Base-by-base conservation (phyloP, 2,329 filamentous ascomycete genomes). In the Rutstroemia sp. region DNA sequence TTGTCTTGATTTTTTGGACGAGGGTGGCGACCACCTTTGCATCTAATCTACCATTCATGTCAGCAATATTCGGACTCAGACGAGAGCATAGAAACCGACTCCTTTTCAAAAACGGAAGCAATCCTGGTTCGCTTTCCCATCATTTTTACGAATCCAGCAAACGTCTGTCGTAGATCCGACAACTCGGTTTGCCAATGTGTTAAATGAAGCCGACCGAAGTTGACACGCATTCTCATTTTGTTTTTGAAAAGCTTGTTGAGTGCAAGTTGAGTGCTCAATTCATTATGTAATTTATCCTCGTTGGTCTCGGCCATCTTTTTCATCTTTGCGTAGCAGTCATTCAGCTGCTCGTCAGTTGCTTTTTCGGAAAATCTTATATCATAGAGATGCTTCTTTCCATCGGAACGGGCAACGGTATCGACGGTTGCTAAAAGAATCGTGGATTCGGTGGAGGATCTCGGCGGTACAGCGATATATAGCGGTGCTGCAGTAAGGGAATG, bases 191-290 rank as follows among this genome's bases (percentile, higher is more conserved):
- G 61, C 45, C 61, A 68, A 12, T 59, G 52, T 16, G 27, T 57
- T 1, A 71, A 51, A 30, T 60, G 52, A 8, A 66, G 37, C 42
- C 66, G 60, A 16, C 68, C 69, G 54, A 70, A 69, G 34, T 67
- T 61, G 7, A 70, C 59, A 19, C 69, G 61, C 65, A 71, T 67
- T 37, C 61, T 59, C 66, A 70, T 68, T 60, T 63, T 62, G 25
- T 56, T 59, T 34, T 63, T 65, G 3, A 66, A 27, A 14, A 30
- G 61, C 61, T 8, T 69, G 59, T 4, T 46, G 49, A 27, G 53
- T 59, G 1, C 68, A 39, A 46, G 58, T 56, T 41, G 16, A 38
- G 59, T 59, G 1, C 47, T 49, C 14, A 69, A 42, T n/a, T 63
- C 62, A n/a, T 38, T 37, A 38, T 9, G 62, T 19, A 41, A 63